Percentiles rank a stretch among this genome's conserved stretches.
Conservation (phyloP, 78 protist species). For the Protostelium mycophagum region DNA sequence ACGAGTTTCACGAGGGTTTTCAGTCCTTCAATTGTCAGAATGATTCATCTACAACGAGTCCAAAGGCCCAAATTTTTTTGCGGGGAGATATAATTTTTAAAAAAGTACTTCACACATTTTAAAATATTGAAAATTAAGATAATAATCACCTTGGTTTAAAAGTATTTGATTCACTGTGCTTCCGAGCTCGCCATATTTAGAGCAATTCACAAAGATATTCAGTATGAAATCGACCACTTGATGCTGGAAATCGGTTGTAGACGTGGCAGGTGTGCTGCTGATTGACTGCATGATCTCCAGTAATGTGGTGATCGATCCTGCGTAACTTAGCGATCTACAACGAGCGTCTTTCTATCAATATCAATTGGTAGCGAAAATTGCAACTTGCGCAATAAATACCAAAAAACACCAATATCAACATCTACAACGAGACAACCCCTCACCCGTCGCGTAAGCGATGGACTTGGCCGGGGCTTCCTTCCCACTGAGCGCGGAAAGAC, state of each 20-base stretch:
- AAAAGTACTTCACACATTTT: no score
- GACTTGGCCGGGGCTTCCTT: background rate
- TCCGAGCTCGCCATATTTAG: background rate
- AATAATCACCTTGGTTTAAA: background rate
- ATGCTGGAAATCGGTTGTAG: background rate
- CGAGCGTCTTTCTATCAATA: no score
- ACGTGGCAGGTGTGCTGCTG: background rate
- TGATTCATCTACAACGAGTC: no score
- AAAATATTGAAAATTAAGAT: background rate
- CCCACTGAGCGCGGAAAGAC: background rate
- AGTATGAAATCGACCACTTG: background rate
- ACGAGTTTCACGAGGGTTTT: background rate
- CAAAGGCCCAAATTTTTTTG: no score
- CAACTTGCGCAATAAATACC: no score
- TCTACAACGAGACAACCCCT: no score
- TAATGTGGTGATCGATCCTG: background rate
- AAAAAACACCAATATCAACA: no score
- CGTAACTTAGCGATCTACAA: no score
- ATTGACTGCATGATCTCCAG: background rate
- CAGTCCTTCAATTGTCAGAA: background rate
- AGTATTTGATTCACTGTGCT: background rate
- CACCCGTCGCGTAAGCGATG: background rate
- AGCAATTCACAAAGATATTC: background rate
- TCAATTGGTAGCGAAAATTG: background rate
- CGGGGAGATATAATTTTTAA: no score